Evolutionary conservation across 805 yeast genomes (phyloP), one percentile per base, ranked within the genome.

Genomic region (Ogataea glucozyma): DNA sequence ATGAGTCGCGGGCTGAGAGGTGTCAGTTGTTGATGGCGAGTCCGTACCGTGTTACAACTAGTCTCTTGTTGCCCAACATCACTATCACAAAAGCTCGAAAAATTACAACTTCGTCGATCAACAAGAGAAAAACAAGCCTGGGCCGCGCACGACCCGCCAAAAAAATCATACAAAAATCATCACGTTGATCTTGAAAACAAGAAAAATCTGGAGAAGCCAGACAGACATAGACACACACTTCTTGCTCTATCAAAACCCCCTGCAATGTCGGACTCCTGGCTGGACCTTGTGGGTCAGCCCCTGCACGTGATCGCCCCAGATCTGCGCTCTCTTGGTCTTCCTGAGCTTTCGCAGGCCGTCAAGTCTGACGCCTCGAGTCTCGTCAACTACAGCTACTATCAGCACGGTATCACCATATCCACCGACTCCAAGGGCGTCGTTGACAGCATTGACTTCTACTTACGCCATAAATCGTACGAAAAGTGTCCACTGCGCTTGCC

Each of bases 381-480:
- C 16, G 24, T 29, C 4, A 34, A 35, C 4, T 58, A 61, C 46
- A 61, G 54, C 40, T 55, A 47, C 26, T 51, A 56, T 27, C 17
- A 42, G 1, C 12, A 46, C 11, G 67, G 67, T 1, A 23, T 62
- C 2, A 51, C 66, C 0, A 35, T 61, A 10, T 29, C 39, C 7
- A 35, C 34, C 4, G 19, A 31, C 7, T 13, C 22, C 11, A 18
- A 37, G 4, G 48, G 40, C 33, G 16, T 16, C 9, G 30, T 68
- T 7, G 73, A 69, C 29, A 54, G 67, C 31, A 44, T 69, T 4
- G 73, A 69, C 33, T 65, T 66, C 49, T 69, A 58, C 40, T 40
- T 53, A 16, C 46, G 35, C 6, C 60, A 58, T 40, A 42, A 45
- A 26, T 38, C 47, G 17, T 61, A 59, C 47, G 26, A 30, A 1